Base-by-base conservation (phyloP, 2,329 filamentous ascomycete genomes). In the Allantophomopsis lycopodina region DNA sequence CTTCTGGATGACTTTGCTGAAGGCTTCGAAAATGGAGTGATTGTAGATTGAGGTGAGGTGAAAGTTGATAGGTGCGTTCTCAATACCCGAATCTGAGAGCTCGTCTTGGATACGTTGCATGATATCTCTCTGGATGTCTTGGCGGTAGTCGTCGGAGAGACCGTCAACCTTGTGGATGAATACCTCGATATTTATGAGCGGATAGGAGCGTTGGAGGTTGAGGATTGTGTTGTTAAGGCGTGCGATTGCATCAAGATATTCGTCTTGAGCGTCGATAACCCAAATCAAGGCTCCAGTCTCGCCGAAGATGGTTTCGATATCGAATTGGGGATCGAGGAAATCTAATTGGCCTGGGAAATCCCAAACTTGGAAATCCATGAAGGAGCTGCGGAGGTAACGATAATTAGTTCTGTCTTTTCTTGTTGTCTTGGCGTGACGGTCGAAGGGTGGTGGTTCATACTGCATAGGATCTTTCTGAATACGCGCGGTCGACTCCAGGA, bases 91-190 rank as follows among this genome's bases (percentile, higher is more conserved):
- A 57, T 98, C 91, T 10, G 82, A 89, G 23, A 98, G 75, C 58
- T 98, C 91, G 57, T 98, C 91, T 53, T 94, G 87, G 46, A 96
- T 94, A 32, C 87, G 80, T 57, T 96, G 93, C 39, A 88, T 88
- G 46, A 98, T 94, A 60, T 98, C 91, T 43, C 91, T 82, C 64
- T 94, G 91, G 14, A 93, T 94, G 53, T 98, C 91, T 42, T 88
- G 78, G 56, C 91, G 88, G 67, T 91, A 96, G 60, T 98, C 91
- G 49, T 96, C 91, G 20, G 85, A 91, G 13, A 98, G 70, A n/a
- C 88, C 89, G 56, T 98, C 91, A 28, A 95, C 89, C 60, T 98
- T 98, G 71, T 98, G 91, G 51, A 98, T 94, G 60, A 98, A 96
- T 38, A 98, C 89, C 57, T 96, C 89, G 48, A 98, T 83, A 60